Conservation (phyloP, 75 land plant species). For the Cupressus sempervirens region DNA sequence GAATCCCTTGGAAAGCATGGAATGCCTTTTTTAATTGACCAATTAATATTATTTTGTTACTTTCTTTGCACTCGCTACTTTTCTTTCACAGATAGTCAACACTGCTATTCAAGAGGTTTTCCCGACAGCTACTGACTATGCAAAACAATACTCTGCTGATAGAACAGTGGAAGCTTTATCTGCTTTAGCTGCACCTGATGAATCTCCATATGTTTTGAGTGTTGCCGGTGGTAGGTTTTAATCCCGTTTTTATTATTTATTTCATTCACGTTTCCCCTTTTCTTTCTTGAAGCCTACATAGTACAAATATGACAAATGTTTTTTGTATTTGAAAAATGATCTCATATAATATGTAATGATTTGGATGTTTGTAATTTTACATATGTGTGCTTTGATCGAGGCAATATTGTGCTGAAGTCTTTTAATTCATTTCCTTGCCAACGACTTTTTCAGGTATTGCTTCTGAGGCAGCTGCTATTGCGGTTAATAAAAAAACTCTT, state of each 20-base stretch:
- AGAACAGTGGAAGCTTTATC: conserved; percentile 32
- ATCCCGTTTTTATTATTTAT: neutral
- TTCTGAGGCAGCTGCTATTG: conserved; percentile 32
- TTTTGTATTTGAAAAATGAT: neutral
- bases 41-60: neutral
- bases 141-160: conserved; percentile 27
- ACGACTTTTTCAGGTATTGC: conserved; percentile 23
- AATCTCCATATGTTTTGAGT: conserved; percentile 27
- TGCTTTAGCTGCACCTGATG: conserved; percentile 28
- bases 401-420: neutral
- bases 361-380: neutral
- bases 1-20: neutral
- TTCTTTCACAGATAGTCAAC: conserved; percentile 26
- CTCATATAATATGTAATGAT: neutral
- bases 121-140: conserved; percentile 22
- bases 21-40: neutral
- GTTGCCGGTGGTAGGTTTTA: conserved; percentile 32
- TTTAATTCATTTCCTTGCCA: neutral
- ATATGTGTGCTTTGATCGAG: neutral
- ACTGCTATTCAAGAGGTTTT: conserved; percentile 27
- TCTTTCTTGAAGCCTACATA: neutral
- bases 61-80: neutral
- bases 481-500: conserved; percentile 33
- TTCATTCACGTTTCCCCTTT: too few species aligned
- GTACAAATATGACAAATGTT: neutral